Evolutionary conservation across 1,284 basidiomycete species (phyloP).

Genomic region (Leccinum huronense): DNA sequence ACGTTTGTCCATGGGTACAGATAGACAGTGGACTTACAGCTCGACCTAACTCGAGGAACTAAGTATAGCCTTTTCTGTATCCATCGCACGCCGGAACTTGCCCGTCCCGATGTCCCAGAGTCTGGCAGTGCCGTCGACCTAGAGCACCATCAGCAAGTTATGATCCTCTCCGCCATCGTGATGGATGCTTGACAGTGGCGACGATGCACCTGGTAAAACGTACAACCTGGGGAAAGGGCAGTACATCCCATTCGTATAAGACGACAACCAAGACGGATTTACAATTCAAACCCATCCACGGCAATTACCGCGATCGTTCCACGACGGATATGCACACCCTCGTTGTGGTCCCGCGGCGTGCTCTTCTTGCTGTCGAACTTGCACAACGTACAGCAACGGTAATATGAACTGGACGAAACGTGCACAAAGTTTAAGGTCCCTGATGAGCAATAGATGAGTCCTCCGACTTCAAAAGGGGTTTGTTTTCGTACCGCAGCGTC

Average conservation of each 20-base stretch:
- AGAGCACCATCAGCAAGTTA: slow-evolving; percentile 76
- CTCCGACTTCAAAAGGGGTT: slow-evolving; percentile 1
- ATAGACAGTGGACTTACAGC: slow-evolving; percentile 46
- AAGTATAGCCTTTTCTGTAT: slow-evolving; percentile 69
- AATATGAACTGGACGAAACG: slow-evolving; percentile 69
- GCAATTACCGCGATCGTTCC: slow-evolving; percentile 81
- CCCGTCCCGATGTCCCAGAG: slow-evolving; percentile 86
- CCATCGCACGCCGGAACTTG: slow-evolving; percentile 86
- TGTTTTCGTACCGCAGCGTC: slow-evolving; percentile 51
- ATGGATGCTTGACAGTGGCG: slow-evolving; percentile 64
- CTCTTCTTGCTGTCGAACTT: slow-evolving; percentile 52
- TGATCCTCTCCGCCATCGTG: slow-evolving; percentile 48
- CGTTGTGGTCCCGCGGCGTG: slow-evolving; percentile 54
- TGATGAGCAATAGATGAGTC: slow-evolving; percentile 33
- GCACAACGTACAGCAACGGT: slow-evolving; percentile 58
- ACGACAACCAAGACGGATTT: slow-evolving; percentile 31
- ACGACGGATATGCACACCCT: slow-evolving; percentile 73
- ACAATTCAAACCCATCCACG: slow-evolving; percentile 79
- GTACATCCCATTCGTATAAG: neutral
- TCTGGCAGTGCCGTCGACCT: slow-evolving; percentile 74
- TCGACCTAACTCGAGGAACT: slow-evolving; percentile 69
- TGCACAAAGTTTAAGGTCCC: slow-evolving; percentile 62
- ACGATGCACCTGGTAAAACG: slow-evolving; percentile 74
- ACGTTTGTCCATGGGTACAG: neutral
- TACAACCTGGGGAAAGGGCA: slow-evolving; percentile 51